Evolutionary conservation across 306 rosid species (phyloP).

Genomic region (Rosa lucieae): DNA sequence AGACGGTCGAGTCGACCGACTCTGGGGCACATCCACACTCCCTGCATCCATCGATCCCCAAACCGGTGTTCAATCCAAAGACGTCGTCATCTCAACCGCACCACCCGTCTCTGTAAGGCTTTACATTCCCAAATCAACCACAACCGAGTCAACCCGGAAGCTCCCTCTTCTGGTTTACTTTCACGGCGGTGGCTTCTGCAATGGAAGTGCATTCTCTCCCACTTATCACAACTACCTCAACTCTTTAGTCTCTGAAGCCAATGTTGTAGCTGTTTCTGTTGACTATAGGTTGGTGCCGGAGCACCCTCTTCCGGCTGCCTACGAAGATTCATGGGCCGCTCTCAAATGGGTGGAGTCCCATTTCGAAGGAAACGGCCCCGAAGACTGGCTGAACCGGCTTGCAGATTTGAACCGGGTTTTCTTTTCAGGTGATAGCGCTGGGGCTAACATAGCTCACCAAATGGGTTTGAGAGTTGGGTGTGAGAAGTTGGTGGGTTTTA

Average conservation of each 20-base stretch:
- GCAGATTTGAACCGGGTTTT: conserved; percentile 33
- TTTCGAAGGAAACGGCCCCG: conserved; percentile 17
- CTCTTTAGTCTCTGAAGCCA: conserved; percentile 33
- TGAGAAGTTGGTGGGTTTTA: conserved; percentile 13
- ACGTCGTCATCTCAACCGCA: conserved; percentile 42
- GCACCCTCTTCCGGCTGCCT: conserved; percentile 49
- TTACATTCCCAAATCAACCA: conserved; percentile 42
- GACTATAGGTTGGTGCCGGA: conserved; percentile 63
- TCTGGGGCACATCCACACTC: conserved; percentile 34
- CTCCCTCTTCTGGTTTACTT: conserved; percentile 62
- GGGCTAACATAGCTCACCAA: conserved; percentile 45
- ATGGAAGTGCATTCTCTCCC: conserved; percentile 39
- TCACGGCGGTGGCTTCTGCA: conserved; percentile 67
- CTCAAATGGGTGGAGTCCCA: conserved; percentile 46
- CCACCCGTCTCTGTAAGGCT: conserved; percentile 49
- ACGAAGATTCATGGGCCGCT: conserved; percentile 54
- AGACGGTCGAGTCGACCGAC: conserved; percentile 57
- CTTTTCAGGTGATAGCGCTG: conserved; percentile 73
- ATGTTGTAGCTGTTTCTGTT: conserved; percentile 44
- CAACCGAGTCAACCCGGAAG: conserved; percentile 13
- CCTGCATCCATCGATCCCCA: conserved; percentile 39
- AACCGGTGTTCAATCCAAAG: conserved; percentile 56
- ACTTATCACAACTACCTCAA: conserved; percentile 44
- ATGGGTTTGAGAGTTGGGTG: conserved; percentile 27
- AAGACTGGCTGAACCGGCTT: conserved; percentile 49